Evolutionary conservation across 2,329 filamentous ascomycete genomes (phyloP).

Genomic region (Fusarium cicatricum): DNA sequence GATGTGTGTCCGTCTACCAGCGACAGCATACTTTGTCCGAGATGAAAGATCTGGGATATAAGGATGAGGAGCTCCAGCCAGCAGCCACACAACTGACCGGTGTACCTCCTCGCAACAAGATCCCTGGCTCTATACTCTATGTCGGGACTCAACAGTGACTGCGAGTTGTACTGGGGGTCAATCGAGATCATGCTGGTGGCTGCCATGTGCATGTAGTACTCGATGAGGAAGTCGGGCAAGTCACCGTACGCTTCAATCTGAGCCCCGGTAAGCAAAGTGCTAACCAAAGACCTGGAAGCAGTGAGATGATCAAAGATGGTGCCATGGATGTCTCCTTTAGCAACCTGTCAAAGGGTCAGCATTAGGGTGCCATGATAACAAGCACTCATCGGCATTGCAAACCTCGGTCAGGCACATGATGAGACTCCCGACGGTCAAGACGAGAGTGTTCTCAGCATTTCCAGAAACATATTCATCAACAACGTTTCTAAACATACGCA

Average conservation of each 20-base stretch:
- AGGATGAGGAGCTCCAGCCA: constrained; percentile 51
- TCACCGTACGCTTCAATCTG: constrained; percentile 46
- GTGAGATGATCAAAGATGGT: constrained; percentile 56
- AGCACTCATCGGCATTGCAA: not conserved
- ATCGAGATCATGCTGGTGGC: constrained; percentile 58
- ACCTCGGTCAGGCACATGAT: constrained; percentile 59
- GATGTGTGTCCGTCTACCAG: constrained; percentile 37
- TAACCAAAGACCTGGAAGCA: constrained; percentile 53
- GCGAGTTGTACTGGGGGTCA: constrained; percentile 41
- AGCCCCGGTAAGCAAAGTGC: constrained; percentile 46
- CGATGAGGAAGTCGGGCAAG: constrained; percentile 55
- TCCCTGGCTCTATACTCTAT: constrained; percentile 44
- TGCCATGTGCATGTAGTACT: constrained; percentile 58
- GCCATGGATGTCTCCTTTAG: constrained; percentile 55
- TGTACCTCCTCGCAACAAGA: constrained; percentile 44
- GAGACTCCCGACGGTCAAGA: constrained; percentile 54
- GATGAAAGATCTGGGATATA: constrained; percentile 52
- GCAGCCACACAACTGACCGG: constrained; percentile 50
- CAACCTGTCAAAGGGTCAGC: constrained; percentile 40
- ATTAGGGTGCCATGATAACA: not conserved
- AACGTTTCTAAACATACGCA: constrained; percentile 48
- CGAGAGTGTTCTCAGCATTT: constrained; percentile 47
- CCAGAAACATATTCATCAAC: constrained; percentile 48
- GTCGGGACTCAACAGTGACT: constrained; percentile 44
- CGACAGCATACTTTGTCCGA: constrained; percentile 52